Conservation (phyloP, 2,329 filamentous ascomycete genomes). For the Penicillium sp. region DNA sequence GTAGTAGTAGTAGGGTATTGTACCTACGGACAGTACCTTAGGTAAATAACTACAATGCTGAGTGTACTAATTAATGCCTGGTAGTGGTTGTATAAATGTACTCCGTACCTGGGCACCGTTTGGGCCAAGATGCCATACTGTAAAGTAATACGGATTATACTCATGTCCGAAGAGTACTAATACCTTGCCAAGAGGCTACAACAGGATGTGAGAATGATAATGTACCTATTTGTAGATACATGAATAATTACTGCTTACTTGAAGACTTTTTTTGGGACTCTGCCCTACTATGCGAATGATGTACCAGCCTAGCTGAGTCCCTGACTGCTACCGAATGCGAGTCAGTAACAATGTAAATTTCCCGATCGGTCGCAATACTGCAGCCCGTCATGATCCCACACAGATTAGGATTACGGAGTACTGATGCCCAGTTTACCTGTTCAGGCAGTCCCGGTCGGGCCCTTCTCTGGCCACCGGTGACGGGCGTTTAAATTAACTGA, state of each 20-base stretch:
- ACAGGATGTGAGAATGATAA: background rate
- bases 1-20: background rate
- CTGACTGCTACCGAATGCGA: background rate
- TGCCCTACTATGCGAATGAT: background rate
- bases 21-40: background rate
- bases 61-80: too few relatives aligned
- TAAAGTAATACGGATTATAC: background rate
- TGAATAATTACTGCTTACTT: background rate
- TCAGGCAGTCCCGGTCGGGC: slow-evolving; percentile 13
- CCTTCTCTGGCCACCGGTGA: slow-evolving; percentile 10
- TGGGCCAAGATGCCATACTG: background rate
- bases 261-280: background rate
- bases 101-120: background rate
- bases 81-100: background rate
- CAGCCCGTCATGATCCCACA: too few relatives aligned
- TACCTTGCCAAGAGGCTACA: background rate
- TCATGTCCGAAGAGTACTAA: background rate
- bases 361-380: background rate
- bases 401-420: background rate
- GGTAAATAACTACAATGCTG: background rate
- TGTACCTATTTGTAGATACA: background rate
- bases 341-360: background rate
- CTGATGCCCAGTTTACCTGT: slow-evolving; percentile 5
- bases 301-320: too few relatives aligned
- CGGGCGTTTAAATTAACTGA: slow-evolving; percentile 1